Evolutionary conservation across 1,284 basidiomycete species (phyloP).

Genomic region (Trichosporon coremiiforme): DNA sequence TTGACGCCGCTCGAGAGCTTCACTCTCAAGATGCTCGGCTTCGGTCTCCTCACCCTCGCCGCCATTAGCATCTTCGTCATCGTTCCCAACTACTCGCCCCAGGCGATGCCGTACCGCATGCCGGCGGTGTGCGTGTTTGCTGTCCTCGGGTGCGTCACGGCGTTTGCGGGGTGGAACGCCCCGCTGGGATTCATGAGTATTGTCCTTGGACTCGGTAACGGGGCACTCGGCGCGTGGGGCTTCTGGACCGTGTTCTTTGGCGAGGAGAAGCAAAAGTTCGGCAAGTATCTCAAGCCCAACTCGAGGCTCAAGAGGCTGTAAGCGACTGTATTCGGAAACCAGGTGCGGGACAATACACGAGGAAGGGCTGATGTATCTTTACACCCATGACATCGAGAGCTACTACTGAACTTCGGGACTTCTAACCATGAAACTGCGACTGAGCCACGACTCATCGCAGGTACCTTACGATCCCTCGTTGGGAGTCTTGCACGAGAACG

Average conservation of each 20-base stretch:
- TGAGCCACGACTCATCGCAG: no score
- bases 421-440: no score
- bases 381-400: neutral
- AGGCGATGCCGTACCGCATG: conserved; percentile 38
- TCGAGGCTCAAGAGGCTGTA: conserved; percentile 31
- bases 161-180: conserved; percentile 45
- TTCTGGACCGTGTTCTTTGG: conserved; percentile 56
- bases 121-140: conserved; percentile 45
- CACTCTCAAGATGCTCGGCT: conserved; percentile 43
- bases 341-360: conserved; percentile 52
- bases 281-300: conserved; percentile 38
- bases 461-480: neutral
- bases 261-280: conserved; percentile 35
- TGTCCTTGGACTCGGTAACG: conserved; percentile 46
- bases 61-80: conserved; percentile 47
- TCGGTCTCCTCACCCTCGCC: conserved; percentile 46
- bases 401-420: no score
- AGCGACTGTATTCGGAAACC: neutral
- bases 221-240: conserved; percentile 48
- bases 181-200: conserved; percentile 45
- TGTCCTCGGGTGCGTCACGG: conserved; percentile 40
- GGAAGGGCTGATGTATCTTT: conserved; percentile 61
- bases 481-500: conserved; percentile 15
- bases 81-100: conserved; percentile 42
- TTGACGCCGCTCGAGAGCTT: conserved; percentile 51